These are phyloP conservation scores for Fibroporia radiculosa DNA, from an alignment of 768 basidiomycete genomes.

Conservation along the genomic window DNA sequence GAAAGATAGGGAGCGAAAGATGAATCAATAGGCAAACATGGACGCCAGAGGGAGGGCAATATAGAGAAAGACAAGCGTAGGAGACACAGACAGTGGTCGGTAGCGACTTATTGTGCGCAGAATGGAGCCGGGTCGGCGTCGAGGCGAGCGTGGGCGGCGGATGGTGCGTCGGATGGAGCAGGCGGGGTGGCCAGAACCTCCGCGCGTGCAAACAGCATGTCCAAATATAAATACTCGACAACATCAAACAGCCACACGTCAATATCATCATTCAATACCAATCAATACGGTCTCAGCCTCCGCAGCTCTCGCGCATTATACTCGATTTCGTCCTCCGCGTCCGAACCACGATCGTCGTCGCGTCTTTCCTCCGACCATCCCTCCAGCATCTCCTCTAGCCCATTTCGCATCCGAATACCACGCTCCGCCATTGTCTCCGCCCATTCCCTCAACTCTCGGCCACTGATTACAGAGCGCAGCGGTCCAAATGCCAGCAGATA, in stretches of 20 bases:
- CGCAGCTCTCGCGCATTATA: slow-evolving; percentile 49
- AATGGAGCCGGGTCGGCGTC: background rate
- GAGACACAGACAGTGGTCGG: background rate
- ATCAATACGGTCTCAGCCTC: slow-evolving; percentile 51
- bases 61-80: slow-evolving; percentile 5
- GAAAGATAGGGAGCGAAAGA: slow-evolving; percentile 10
- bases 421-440: slow-evolving; percentile 75
- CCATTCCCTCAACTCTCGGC: slow-evolving; percentile 49
- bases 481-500: slow-evolving; percentile 75
- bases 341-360: slow-evolving; percentile 3
- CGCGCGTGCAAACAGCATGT: slow-evolving; percentile 8
- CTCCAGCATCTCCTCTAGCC: slow-evolving; percentile 50
- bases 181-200: background rate
- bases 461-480: slow-evolving; percentile 53
- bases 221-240: slow-evolving; percentile 9
- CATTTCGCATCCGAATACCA: slow-evolving; percentile 54
- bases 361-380: slow-evolving; percentile 25
- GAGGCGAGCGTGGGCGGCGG: slow-evolving; percentile 2
- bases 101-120: too few species aligned
- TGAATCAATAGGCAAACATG: slow-evolving; percentile 12
- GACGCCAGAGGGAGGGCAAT: slow-evolving; percentile 1
- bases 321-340: slow-evolving; percentile 45
- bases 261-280: slow-evolving; percentile 12
- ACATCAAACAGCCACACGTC: slow-evolving; percentile 10
- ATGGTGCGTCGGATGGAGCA: background rate